Evolutionary conservation across 2,329 filamentous ascomycete genomes (phyloP).

Genomic region (Exophiala sp.): DNA sequence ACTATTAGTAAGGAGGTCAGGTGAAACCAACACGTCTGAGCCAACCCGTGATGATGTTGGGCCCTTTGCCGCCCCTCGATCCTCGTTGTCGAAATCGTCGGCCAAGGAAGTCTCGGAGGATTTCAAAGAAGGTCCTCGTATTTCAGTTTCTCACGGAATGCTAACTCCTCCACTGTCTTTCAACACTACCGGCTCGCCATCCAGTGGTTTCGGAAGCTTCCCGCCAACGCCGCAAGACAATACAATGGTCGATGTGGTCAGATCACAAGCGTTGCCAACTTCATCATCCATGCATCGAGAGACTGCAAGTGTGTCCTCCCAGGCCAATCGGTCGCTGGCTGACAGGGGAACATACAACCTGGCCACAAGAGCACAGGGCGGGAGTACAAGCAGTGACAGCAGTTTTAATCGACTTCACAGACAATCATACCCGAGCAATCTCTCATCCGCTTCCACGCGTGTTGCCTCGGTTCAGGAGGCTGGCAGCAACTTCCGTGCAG

Average conservation of each 20-base stretch:
- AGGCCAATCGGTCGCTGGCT: slow-evolving; percentile 1
- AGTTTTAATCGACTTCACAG: slow-evolving; percentile 56
- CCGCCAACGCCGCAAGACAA: slow-evolving; percentile 20
- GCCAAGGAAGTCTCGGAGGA: not conserved
- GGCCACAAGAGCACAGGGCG: slow-evolving; percentile 5
- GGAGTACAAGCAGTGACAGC: slow-evolving; percentile 67
- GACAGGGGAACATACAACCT: slow-evolving; percentile 12
- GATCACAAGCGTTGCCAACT: slow-evolving; percentile 10
- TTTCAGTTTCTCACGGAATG: slow-evolving; percentile 10
- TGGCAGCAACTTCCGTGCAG: slow-evolving; percentile 33
- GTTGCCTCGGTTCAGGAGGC: slow-evolving; percentile 55
- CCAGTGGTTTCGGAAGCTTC: slow-evolving; percentile 11
- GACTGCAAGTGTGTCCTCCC: not conserved
- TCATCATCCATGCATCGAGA: slow-evolving; percentile 8
- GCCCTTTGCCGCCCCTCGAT: not conserved
- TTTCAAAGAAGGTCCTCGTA: slow-evolving; percentile 5
- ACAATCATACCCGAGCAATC: slow-evolving; percentile 71
- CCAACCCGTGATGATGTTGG: slow-evolving; percentile 22
- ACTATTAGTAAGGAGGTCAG: slow-evolving; percentile 14
- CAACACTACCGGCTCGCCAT: slow-evolving; percentile 15
- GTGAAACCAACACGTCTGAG: slow-evolving; percentile 46
- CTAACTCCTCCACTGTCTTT: slow-evolving; percentile 18
- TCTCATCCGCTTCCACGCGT: slow-evolving; percentile 77
- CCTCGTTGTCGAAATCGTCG: slow-evolving; percentile 1
- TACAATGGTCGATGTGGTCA: slow-evolving; percentile 7